These are phyloP conservation scores for Plasmopara viticola DNA, from an alignment of 352 stramenopile genomes.

Conservation along the genomic window DNA sequence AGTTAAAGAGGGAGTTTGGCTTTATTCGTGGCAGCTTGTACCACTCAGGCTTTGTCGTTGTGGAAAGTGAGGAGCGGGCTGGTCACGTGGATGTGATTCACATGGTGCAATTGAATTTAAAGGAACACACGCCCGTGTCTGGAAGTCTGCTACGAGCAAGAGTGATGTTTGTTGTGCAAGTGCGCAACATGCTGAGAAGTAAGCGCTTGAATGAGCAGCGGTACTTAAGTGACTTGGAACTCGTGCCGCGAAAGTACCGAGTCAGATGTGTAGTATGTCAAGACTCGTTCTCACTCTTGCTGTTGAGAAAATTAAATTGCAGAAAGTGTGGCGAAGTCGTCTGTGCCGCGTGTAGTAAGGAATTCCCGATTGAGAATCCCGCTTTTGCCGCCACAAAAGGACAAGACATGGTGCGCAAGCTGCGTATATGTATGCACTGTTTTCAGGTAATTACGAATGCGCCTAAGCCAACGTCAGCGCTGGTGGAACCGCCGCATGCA, in stretches of 20 bases:
- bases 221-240: constrained; percentile 73
- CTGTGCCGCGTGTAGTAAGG: constrained; percentile 79
- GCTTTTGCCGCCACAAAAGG: constrained; percentile 37
- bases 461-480: constrained; percentile 36
- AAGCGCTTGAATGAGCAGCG: constrained; percentile 77
- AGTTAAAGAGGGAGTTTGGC: constrained; percentile 68
- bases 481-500: constrained; percentile 44
- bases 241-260: constrained; percentile 79
- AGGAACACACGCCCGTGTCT: constrained; percentile 53
- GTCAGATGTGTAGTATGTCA: constrained; percentile 67
- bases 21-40: constrained; percentile 75
- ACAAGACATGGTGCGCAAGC: constrained; percentile 49
- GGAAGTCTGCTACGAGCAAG: constrained; percentile 33
- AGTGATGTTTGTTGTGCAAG: constrained; percentile 42
- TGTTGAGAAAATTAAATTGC: constrained; percentile 80
- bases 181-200: constrained; percentile 58
- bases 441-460: constrained; percentile 75
- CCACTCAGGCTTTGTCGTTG: constrained; percentile 78
- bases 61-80: constrained; percentile 67
- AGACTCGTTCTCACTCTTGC: constrained; percentile 77
- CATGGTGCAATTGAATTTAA: constrained; percentile 78
- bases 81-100: constrained; percentile 80
- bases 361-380: constrained; percentile 60
- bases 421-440: constrained; percentile 83
- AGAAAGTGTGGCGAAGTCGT: constrained; percentile 85